A percentile compares a stretch with the other conserved stretches of the same genome.
phyloP scores from a whole-genome alignment of 768 basidiomycete genomes.

The Russula abietina region DNA sequence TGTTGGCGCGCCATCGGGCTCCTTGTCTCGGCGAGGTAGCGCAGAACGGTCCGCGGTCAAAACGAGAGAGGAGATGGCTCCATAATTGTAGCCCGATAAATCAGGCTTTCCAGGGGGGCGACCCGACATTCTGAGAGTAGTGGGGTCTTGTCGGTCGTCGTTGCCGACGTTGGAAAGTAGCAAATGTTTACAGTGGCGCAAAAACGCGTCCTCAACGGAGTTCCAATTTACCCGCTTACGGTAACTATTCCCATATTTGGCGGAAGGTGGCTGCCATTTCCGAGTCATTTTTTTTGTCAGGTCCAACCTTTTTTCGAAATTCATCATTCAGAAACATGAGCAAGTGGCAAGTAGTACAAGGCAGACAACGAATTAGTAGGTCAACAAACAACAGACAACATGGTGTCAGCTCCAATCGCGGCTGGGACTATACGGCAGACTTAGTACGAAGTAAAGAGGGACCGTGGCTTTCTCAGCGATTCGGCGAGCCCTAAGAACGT shows the following conservation, averaged over 20 bases:
- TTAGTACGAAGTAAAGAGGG: no score
- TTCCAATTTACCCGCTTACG: background rate
- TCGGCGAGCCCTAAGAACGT: no score
- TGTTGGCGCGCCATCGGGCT: slow-evolving; percentile 94
- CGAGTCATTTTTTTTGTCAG: no score
- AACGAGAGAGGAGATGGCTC: slow-evolving; percentile 89
- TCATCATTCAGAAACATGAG: background rate
- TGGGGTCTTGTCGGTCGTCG: slow-evolving; percentile 21
- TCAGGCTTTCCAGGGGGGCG: slow-evolving; percentile 56
- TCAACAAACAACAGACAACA: background rate
- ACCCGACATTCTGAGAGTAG: slow-evolving; percentile 34
- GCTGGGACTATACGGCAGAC: no score
- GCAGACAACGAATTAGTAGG: background rate
- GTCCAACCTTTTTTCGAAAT: background rate
- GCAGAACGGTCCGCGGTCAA: no score
- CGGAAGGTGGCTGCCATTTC: background rate
- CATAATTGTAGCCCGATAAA: slow-evolving; percentile 91
- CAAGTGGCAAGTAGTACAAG: background rate
- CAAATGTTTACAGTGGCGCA: background rate
- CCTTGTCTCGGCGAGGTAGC: slow-evolving; percentile 82
- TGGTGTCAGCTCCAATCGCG: no score
- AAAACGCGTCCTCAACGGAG: slow-evolving; percentile 1
- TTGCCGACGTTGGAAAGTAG: slow-evolving; percentile 10
- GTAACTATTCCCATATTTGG: slow-evolving; percentile 1
- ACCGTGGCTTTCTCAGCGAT: no score